Conservation (phyloP, 352 stramenopile species). For the Phytophthora agathidicida region DNA sequence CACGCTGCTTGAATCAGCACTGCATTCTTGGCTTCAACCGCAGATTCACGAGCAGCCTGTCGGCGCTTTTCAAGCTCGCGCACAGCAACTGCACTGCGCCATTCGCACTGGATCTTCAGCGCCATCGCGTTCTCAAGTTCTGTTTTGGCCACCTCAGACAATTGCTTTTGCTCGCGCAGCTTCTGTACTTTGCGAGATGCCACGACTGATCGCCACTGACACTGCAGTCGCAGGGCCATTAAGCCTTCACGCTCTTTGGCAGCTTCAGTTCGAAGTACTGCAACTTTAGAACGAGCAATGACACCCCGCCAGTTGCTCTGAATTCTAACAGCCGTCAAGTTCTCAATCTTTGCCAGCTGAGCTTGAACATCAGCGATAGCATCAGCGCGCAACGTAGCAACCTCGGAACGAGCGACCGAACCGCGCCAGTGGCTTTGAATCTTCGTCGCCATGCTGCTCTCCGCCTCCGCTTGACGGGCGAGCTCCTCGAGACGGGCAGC, state of each 20-base stretch:
- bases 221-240: constrained; percentile 23
- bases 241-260: neutral
- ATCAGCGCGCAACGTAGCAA: constrained; percentile 3
- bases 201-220: constrained; percentile 15
- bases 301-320: constrained; percentile 43
- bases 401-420: constrained; percentile 6
- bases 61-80: constrained; percentile 1
- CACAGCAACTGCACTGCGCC: constrained; percentile 7
- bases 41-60: constrained; percentile 1
- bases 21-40: constrained; percentile 14
- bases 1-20: constrained; percentile 25
- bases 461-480: neutral
- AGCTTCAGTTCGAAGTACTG: neutral
- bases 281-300: neutral
- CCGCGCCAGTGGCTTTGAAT: constrained; percentile 43
- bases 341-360: constrained; percentile 29
- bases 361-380: constrained; percentile 29
- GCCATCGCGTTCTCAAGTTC: constrained; percentile 29
- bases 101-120: constrained; percentile 32
- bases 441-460: constrained; percentile 20
- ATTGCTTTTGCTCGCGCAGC: constrained; percentile 4
- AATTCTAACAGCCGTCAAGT: constrained; percentile 35
- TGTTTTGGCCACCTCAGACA: neutral
- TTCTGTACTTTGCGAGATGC: constrained; percentile 22
- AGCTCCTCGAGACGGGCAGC: neutral